Evolutionary conservation across 768 basidiomycete species (phyloP).

Genomic region (Naematelia aurantialba): DNA sequence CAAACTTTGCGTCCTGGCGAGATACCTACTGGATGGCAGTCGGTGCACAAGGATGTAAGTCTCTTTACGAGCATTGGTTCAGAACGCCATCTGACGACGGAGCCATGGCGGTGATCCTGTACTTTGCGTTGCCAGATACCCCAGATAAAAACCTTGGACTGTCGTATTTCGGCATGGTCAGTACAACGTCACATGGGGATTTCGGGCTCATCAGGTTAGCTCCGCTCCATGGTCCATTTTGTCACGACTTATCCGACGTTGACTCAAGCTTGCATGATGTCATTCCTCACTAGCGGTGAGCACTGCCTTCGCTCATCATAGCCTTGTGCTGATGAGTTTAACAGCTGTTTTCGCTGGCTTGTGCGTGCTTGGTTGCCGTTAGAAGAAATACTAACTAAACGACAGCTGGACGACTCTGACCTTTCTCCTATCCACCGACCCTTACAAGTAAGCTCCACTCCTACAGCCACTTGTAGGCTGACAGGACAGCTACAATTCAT

Average conservation of each 20-base stretch:
- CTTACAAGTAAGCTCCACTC: conserved; percentile 59
- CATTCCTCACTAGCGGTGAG: conserved; percentile 59
- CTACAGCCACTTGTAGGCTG: background rate
- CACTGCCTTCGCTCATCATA: background rate
- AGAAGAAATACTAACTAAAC: conserved; percentile 12
- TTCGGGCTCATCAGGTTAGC: conserved; percentile 10
- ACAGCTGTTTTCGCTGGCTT: conserved; percentile 41
- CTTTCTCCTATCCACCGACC: conserved; percentile 71
- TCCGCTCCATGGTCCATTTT: conserved; percentile 69
- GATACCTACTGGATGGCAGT: conserved; percentile 75
- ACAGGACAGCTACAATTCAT: conserved; percentile 52
- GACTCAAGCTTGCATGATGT: conserved; percentile 62
- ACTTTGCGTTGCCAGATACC: conserved; percentile 73
- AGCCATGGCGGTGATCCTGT: conserved; percentile 60
- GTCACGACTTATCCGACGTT: conserved; percentile 72
- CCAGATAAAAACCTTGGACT: conserved; percentile 63
- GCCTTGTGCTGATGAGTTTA: conserved; percentile 10
- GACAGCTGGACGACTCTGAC: conserved; percentile 55
- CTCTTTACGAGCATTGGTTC: background rate
- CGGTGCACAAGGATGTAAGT: conserved; percentile 58
- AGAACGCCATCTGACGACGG: conserved; percentile 11
- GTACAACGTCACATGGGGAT: background rate
- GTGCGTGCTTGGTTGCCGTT: conserved; percentile 12
- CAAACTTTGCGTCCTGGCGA: conserved; percentile 67
- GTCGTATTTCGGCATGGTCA: conserved; percentile 60